Conservation (phyloP, 2,329 filamentous ascomycete species). For the Ceratocystis albifundus region DNA sequence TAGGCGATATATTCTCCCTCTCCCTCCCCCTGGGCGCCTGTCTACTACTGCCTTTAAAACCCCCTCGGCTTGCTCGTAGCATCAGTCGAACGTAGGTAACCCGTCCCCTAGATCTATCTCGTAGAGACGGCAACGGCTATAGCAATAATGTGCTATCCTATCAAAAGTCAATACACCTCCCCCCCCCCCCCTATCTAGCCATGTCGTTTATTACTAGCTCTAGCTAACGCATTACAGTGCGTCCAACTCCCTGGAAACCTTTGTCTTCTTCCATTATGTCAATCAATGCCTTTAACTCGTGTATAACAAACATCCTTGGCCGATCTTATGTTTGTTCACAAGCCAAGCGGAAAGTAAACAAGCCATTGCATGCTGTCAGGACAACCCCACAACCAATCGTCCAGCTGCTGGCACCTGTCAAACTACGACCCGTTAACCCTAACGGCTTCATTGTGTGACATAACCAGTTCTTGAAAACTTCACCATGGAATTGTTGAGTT, state of each 20-base stretch:
- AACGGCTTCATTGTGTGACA: background rate
- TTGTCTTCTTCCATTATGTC: background rate
- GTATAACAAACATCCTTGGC: background rate
- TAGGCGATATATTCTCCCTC: too few relatives aligned
- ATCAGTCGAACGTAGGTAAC: too few relatives aligned
- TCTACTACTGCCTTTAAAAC: too few relatives aligned
- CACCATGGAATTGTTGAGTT: background rate
- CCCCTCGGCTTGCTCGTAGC: too few relatives aligned
- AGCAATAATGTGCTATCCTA: too few relatives aligned
- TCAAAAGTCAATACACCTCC: too few relatives aligned
- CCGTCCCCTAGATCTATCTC: too few relatives aligned
- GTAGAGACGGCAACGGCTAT: too few relatives aligned
- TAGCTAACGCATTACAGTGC: background rate
- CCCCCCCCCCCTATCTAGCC: too few relatives aligned
- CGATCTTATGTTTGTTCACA: constrained; percentile 8
- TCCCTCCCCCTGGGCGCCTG: background rate
- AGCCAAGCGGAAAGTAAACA: constrained; percentile 17
- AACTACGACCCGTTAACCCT: background rate
- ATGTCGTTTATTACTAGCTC: background rate
- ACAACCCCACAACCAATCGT: background rate
- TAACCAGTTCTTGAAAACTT: background rate
- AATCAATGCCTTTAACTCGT: too few relatives aligned
- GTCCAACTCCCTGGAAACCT: too few relatives aligned
- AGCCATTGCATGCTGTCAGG: constrained; percentile 9
- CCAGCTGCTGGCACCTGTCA: constrained; percentile 1